These are phyloP conservation scores for Mollisia scopiformis DNA, from an alignment of 2,329 filamentous ascomycete species.

Conservation along the genomic window DNA sequence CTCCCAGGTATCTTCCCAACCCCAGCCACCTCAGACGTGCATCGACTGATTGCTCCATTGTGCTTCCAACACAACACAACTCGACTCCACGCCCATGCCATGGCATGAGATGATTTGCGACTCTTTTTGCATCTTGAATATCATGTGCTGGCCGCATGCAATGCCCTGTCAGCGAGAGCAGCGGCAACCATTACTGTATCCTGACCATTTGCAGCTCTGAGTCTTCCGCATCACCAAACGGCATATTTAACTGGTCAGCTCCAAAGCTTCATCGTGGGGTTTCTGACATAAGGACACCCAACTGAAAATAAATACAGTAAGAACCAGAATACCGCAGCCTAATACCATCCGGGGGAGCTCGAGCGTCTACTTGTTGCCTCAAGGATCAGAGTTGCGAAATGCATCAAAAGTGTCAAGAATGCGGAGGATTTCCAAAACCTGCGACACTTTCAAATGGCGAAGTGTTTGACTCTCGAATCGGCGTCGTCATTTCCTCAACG, in stretches of 20 bases:
- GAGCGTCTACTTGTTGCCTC: not conserved
- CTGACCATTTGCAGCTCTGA: not conserved
- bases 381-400: not conserved
- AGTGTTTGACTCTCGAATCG: slow-evolving; percentile 6
- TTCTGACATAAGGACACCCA: not conserved
- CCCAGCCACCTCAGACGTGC: not conserved
- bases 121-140: slow-evolving; percentile 1
- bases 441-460: not conserved
- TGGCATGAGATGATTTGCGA: slow-evolving; percentile 4
- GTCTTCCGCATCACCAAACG: not conserved
- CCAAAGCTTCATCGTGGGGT: not conserved
- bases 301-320: not conserved
- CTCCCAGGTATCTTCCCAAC: not conserved
- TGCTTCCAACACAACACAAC: not conserved
- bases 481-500: slow-evolving; percentile 2
- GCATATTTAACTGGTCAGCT: not conserved
- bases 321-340: not conserved
- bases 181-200: not conserved
- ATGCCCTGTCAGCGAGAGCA: not conserved
- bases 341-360: not conserved
- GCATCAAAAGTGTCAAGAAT: not conserved
- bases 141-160: slow-evolving; percentile 3
- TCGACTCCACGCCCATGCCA: no score
- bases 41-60: not conserved
- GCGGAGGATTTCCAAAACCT: not conserved